phyloP scores from a whole-genome alignment of 805 yeast genomes.

The Yamadazyma kitorensis region DNA sequence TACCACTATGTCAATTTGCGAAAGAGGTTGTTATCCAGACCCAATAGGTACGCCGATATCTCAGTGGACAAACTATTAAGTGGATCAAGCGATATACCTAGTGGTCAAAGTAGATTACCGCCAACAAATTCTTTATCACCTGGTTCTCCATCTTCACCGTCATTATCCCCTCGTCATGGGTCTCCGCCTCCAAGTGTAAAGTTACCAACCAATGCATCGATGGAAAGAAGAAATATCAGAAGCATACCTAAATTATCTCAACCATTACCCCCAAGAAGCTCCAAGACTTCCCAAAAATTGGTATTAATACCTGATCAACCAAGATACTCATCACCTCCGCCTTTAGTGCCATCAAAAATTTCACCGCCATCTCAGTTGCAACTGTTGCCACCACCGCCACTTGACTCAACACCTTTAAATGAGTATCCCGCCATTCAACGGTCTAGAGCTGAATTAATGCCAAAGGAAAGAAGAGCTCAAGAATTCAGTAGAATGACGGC shows the following conservation, averaged over 20 bases:
- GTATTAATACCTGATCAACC: conserved; percentile 76
- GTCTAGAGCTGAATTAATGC: conserved; percentile 55
- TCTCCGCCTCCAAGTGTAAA: conserved; percentile 19
- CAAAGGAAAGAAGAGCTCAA: conserved; percentile 56
- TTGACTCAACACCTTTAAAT: conserved; percentile 10
- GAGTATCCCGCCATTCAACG: conserved; percentile 32
- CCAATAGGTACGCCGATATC: conserved; percentile 63
- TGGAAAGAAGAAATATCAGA: conserved; percentile 36
- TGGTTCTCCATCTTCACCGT: conserved; percentile 13
- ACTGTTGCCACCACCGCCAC: conserved; percentile 5
- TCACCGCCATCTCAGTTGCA: conserved; percentile 11
- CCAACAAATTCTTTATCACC: conserved; percentile 5
- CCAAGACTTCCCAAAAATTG: conserved; percentile 80
- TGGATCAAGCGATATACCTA: conserved; percentile 83
- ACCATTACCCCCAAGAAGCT: conserved; percentile 68
- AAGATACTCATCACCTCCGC: conserved; percentile 20
- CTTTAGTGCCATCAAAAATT: conserved; percentile 9
- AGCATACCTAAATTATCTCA: conserved; percentile 51
- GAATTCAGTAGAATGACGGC: conserved; percentile 87
- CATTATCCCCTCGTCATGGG: conserved; percentile 2
- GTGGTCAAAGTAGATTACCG: conserved; percentile 59
- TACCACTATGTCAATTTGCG: conserved; percentile 18
- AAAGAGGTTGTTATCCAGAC: conserved; percentile 25
- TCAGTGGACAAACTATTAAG: conserved; percentile 78
- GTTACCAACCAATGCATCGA: conserved; percentile 11